Evolutionary conservation across 1,284 basidiomycete species (phyloP).

Genomic region (Moesziomyces antarcticus): DNA sequence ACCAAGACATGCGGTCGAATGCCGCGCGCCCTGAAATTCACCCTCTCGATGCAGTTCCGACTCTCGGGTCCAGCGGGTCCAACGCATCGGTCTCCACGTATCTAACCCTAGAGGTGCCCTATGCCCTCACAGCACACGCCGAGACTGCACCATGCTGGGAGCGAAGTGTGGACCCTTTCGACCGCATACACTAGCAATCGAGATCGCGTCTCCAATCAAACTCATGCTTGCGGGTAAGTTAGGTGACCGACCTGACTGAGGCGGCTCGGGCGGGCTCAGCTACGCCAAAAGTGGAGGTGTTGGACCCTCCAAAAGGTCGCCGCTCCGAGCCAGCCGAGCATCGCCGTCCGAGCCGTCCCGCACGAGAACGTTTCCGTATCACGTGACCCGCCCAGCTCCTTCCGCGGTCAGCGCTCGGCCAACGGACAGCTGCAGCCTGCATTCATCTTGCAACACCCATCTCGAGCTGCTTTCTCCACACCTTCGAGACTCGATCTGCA

Average conservation of each 20-base stretch:
- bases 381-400: constrained; percentile 7
- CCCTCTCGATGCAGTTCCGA: neutral
- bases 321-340: too few species aligned
- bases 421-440: constrained; percentile 2
- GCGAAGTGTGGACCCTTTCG: too few species aligned
- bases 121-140: neutral
- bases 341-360: constrained; percentile 3
- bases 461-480: neutral
- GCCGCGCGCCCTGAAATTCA: neutral
- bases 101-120: constrained; percentile 6
- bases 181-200: neutral
- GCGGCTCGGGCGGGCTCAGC: neutral
- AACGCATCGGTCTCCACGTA: neutral
- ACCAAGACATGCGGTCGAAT: neutral
- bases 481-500: neutral
- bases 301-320: neutral
- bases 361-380: constrained; percentile 9
- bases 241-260: too few species aligned
- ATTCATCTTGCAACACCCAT: neutral
- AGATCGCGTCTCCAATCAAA: neutral
- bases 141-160: too few species aligned
- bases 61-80: too few species aligned
- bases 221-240: neutral
- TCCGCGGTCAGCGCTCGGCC: constrained; percentile 1
- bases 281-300: constrained; percentile 29